A percentile compares a stretch with the other conserved stretches of the same genome.
phyloP scores from a whole-genome alignment of 1,139 yeast species.

The Wickerhamomyces sp. region DNA sequence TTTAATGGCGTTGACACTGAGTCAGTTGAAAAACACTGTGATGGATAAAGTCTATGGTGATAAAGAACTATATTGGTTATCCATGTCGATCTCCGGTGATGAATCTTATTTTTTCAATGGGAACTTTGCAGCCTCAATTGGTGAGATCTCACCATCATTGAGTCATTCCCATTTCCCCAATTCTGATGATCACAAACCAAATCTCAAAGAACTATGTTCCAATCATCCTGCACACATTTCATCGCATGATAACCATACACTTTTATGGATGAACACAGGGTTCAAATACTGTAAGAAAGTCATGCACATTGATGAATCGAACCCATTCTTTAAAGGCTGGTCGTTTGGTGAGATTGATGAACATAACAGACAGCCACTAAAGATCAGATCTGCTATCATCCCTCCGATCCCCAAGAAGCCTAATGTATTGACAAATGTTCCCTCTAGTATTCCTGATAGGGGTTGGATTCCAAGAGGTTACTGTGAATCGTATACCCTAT shows the following conservation, averaged over 20 bases:
- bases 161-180: constrained; percentile 11
- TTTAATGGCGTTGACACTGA: constrained; percentile 39
- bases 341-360: constrained; percentile 1
- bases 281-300: constrained; percentile 52
- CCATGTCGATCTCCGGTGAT: constrained; percentile 48
- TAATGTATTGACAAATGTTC: constrained; percentile 28
- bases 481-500: constrained; percentile 51
- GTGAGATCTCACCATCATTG: constrained; percentile 29
- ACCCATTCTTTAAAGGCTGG: constrained; percentile 17
- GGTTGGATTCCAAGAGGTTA: constrained; percentile 52
- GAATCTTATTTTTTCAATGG: constrained; percentile 43
- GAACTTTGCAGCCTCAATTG: constrained; percentile 46
- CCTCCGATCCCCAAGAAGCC: constrained; percentile 37
- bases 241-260: constrained; percentile 36
- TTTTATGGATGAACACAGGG: constrained; percentile 69
- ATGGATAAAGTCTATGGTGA: constrained; percentile 50
- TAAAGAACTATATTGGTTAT: constrained; percentile 62
- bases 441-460: constrained; percentile 39
- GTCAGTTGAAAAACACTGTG: constrained; percentile 35
- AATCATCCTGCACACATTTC: constrained; percentile 63
- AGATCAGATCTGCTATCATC: constrained; percentile 42
- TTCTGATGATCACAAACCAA: background rate
- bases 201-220: constrained; percentile 51
- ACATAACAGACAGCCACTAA: constrained; percentile 39
- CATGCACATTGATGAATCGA: constrained; percentile 2